Conservation (phyloP, 2,329 filamentous ascomycete species). For the Colletotrichum aenigma region DNA sequence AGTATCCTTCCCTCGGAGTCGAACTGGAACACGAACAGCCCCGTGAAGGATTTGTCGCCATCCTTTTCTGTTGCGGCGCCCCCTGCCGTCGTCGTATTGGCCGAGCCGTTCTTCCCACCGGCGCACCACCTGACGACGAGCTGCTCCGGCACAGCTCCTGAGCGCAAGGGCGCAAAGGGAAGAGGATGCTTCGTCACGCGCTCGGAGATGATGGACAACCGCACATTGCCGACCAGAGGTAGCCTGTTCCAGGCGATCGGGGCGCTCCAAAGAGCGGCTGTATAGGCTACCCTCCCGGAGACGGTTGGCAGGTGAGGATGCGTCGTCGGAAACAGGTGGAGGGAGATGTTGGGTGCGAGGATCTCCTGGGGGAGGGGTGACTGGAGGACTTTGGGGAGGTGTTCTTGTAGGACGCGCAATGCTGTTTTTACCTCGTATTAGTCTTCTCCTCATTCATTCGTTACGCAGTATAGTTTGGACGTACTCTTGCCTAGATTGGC, state of each 20-base stretch:
- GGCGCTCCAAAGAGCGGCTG: constrained; percentile 89
- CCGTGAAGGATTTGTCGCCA: constrained; percentile 80
- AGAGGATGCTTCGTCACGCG: constrained; percentile 74
- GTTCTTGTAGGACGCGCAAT: constrained; percentile 67
- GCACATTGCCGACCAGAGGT: constrained; percentile 88
- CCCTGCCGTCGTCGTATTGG: constrained; percentile 45
- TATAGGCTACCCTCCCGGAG: constrained; percentile 87
- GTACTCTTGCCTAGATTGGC: constrained; percentile 68
- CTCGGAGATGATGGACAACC: constrained; percentile 85
- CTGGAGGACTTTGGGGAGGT: constrained; percentile 70
- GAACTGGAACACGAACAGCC: constrained; percentile 95
- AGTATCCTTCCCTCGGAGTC: constrained; percentile 83
- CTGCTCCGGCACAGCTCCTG: constrained; percentile 73
- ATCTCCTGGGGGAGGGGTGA: constrained; percentile 75
- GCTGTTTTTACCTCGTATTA: constrained; percentile 42
- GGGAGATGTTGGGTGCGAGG: constrained; percentile 74
- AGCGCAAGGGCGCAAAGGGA: constrained; percentile 48
- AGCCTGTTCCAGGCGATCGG: constrained; percentile 95
- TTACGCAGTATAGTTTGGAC: constrained; percentile 25
- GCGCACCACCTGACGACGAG: constrained; percentile 90
- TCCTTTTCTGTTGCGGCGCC: constrained; percentile 42
- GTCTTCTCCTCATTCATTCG: not conserved
- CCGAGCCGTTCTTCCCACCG: constrained; percentile 44
- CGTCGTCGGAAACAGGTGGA: constrained; percentile 75
- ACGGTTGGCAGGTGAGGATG: constrained; percentile 92